phyloP scores from a whole-genome alignment of 345 rosid species.

The Cardamine occulta region DNA sequence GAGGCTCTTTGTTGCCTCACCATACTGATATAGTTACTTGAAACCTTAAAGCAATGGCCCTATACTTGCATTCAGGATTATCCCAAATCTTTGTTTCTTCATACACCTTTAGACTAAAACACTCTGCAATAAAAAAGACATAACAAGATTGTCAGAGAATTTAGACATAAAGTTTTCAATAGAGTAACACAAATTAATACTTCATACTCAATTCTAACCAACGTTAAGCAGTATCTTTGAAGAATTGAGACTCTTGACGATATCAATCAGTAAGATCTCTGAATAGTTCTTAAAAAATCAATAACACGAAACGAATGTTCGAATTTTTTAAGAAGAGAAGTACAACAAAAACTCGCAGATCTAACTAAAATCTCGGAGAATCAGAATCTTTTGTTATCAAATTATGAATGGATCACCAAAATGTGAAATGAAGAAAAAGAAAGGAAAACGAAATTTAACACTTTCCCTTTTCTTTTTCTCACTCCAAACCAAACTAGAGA shows the following conservation, averaged over 20 bases:
- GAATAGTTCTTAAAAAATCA: conserved; percentile 8
- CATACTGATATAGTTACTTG: conserved; percentile 1
- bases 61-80: conserved; percentile 19
- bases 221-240: conserved; percentile 17
- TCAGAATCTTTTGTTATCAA: background rate
- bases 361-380: conserved; percentile 16
- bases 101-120: conserved; percentile 15
- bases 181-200: conserved; percentile 6
- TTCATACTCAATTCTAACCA: conserved; percentile 11
- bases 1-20: conserved; percentile 46
- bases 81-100: conserved; percentile 25
- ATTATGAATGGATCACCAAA: conserved; percentile 4
- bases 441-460: conserved; percentile 16
- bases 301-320: background rate
- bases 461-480: conserved; percentile 41
- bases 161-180: background rate
- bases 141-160: conserved; percentile 3
- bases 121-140: conserved; percentile 24
- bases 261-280: background rate
- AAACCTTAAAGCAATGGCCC: conserved; percentile 29
- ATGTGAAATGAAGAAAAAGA: conserved; percentile 23
- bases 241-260: background rate
- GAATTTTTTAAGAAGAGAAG: too few species aligned
- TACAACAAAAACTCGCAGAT: conserved; percentile 6
- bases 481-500: conserved; percentile 13